Conservation (phyloP, 345 rosid genomes). For the Populus nigra region DNA sequence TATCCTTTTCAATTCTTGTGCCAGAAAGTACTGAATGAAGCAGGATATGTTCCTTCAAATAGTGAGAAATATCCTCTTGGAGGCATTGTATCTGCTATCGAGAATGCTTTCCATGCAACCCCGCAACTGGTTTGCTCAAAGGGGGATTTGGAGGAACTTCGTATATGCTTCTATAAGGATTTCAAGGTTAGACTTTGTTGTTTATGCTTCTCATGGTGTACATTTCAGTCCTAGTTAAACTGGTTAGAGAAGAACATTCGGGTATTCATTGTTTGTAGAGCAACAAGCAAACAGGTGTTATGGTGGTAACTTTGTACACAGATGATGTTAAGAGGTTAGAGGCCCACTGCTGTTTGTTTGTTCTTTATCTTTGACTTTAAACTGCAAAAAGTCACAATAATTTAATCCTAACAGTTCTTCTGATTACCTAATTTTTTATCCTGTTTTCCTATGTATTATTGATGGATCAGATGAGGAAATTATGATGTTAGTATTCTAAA, state of each 20-base stretch:
- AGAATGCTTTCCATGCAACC: slow-evolving; percentile 76
- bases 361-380: neutral
- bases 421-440: neutral
- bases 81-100: slow-evolving; percentile 78
- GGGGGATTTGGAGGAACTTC: slow-evolving; percentile 67
- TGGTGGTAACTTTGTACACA: neutral
- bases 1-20: slow-evolving; percentile 10
- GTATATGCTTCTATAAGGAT: slow-evolving; percentile 82
- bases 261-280: neutral
- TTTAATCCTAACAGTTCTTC: neutral
- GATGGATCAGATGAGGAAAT: neutral
- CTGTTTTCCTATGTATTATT: neutral
- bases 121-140: slow-evolving; percentile 67
- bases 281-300: neutral
- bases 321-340: neutral
- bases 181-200: slow-evolving; percentile 54
- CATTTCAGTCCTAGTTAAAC: neutral
- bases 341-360: neutral
- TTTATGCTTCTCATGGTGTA: slow-evolving; percentile 13
- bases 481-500: neutral
- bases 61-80: slow-evolving; percentile 87
- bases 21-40: slow-evolving; percentile 78
- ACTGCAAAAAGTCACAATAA: neutral
- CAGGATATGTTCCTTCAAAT: slow-evolving; percentile 86
- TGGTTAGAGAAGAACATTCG: neutral